Evolutionary conservation across 2,329 filamentous ascomycete genomes (phyloP).

Genomic region (Hypoxylon sp.): DNA sequence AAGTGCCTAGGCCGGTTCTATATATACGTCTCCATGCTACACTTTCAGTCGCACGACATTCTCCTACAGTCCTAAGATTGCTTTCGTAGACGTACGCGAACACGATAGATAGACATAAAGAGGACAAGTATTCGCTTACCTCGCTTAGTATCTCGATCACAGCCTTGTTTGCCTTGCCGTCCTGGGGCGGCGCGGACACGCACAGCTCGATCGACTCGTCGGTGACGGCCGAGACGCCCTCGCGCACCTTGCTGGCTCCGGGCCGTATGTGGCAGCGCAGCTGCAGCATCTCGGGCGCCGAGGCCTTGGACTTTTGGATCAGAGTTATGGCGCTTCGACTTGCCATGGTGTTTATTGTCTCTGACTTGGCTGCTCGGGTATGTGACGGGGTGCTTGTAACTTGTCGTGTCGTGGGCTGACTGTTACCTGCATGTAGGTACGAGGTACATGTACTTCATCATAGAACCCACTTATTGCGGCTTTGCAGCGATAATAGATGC

Average conservation of each 20-base stretch:
- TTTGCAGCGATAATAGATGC: no score
- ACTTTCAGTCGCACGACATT: not conserved
- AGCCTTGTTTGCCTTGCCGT: slow-evolving; percentile 74
- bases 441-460: no score
- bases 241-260: slow-evolving; percentile 65
- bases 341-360: slow-evolving; percentile 40
- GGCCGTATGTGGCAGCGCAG: slow-evolving; percentile 74
- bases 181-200: slow-evolving; percentile 69
- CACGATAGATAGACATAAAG: no score
- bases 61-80: not conserved
- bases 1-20: not conserved
- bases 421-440: no score
- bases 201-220: slow-evolving; percentile 68
- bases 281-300: slow-evolving; percentile 54
- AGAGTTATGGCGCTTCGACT: slow-evolving; percentile 58
- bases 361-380: not conserved
- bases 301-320: slow-evolving; percentile 52
- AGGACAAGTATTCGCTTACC: slow-evolving; percentile 48
- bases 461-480: no score
- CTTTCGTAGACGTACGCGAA: not conserved
- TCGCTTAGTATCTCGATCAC: slow-evolving; percentile 69
- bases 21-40: not conserved
- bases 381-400: no score
- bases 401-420: no score
- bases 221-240: slow-evolving; percentile 66